phyloP scores from a whole-genome alignment of 2,329 filamentous ascomycete genomes.

The Teratosphaeria epicoccoides region DNA sequence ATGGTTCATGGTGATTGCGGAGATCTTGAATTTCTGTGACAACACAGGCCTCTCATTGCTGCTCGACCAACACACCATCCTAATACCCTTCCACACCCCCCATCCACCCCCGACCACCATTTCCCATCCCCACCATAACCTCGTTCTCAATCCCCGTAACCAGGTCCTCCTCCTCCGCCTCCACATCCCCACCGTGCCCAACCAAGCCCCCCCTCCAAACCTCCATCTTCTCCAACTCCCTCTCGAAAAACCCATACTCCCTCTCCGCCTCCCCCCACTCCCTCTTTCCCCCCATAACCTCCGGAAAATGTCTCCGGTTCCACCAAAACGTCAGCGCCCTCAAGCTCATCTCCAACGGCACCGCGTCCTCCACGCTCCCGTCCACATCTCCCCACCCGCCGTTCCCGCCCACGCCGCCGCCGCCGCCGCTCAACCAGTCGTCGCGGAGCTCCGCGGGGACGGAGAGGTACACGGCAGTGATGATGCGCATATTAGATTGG shows the following conservation, averaged over 20 bases:
- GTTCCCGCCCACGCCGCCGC: constrained; percentile 28
- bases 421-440: constrained; percentile 80
- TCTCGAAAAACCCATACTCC: constrained; percentile 36
- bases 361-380: constrained; percentile 81
- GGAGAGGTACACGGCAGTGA: constrained; percentile 91
- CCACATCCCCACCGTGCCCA: neutral
- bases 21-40: too few species aligned
- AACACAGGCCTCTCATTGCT: neutral
- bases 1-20: neutral
- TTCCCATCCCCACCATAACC: neutral
- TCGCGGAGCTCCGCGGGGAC: constrained; percentile 86
- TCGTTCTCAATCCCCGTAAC: constrained; percentile 4
- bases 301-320: constrained; percentile 59
- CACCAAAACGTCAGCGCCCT: constrained; percentile 89
- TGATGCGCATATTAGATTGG: constrained; percentile 96
- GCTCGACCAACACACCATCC: neutral
- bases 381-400: constrained; percentile 56
- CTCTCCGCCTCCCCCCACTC: neutral
- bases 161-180: constrained; percentile 8
- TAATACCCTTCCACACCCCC: constrained; percentile 23
- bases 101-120: constrained; percentile 3
- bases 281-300: constrained; percentile 2
- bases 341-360: constrained; percentile 84
- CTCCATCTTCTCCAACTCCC: constrained; percentile 42
- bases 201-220: constrained; percentile 11